These are phyloP conservation scores for Dujonia santamariae DNA, from an alignment of 1,139 yeast species.

Conservation along the genomic window DNA sequence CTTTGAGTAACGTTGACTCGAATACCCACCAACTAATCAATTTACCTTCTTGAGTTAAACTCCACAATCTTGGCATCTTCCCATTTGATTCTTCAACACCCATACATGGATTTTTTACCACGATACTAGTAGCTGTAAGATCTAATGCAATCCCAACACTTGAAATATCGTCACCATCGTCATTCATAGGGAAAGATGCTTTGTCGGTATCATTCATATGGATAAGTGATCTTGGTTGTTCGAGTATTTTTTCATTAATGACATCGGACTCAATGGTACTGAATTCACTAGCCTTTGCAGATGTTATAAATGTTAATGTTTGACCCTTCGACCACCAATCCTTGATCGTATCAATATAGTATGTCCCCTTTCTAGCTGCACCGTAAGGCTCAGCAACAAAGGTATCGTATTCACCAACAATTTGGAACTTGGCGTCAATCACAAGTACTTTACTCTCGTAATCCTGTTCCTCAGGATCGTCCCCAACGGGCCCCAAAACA, in stretches of 20 bases:
- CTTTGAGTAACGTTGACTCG: conserved; percentile 25
- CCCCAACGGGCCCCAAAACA: conserved; percentile 19
- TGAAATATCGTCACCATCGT: conserved; percentile 64
- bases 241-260: not conserved
- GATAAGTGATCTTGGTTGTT: conserved; percentile 20
- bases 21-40: conserved; percentile 66
- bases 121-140: conserved; percentile 34
- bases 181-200: conserved; percentile 70
- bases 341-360: conserved; percentile 41
- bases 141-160: conserved; percentile 71
- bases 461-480: conserved; percentile 21
- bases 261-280: conserved; percentile 20
- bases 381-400: conserved; percentile 63
- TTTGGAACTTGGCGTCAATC: conserved; percentile 12
- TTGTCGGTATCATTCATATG: conserved; percentile 66
- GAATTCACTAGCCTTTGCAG: conserved; percentile 31
- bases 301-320: conserved; percentile 41
- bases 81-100: conserved; percentile 53
- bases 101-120: conserved; percentile 51
- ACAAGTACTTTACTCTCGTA: conserved; percentile 15
- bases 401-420: conserved; percentile 22
- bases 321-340: conserved; percentile 37
- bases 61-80: conserved; percentile 61
- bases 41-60: conserved; percentile 60
- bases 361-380: conserved; percentile 45